Evolutionary conservation across 2,329 filamentous ascomycete species (phyloP).

Genomic region (Tetracladium maxilliforme): DNA sequence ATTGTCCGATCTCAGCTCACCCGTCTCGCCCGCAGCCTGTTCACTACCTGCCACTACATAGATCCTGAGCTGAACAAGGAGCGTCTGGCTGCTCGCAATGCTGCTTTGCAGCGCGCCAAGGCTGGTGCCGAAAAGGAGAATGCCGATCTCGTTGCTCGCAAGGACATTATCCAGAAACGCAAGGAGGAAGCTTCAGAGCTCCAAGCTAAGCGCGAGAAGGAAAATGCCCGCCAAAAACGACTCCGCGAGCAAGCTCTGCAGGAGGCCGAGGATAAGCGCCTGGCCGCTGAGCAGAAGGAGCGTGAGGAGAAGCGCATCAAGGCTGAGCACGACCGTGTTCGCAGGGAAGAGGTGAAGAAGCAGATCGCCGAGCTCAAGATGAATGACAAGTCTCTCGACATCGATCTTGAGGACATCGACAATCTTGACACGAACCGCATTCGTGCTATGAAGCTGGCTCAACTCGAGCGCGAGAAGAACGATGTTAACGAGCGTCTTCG

Average conservation of each 20-base stretch:
- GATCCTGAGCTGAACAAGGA: conserved; percentile 79
- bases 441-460: conserved; percentile 85
- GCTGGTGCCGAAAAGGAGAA: conserved; percentile 89
- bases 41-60: conserved; percentile 90
- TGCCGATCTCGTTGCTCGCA: conserved; percentile 67
- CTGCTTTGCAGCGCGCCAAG: conserved; percentile 67
- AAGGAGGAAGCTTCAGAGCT: conserved; percentile 90
- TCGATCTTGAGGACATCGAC: conserved; percentile 70
- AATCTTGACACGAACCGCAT: conserved; percentile 81
- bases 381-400: conserved; percentile 58
- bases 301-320: conserved; percentile 76
- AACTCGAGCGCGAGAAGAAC: conserved; percentile 96
- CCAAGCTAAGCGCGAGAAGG: conserved; percentile 77
- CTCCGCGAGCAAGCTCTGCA: conserved; percentile 76
- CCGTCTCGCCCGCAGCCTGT: conserved; percentile 79
- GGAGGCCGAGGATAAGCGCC: conserved; percentile 76
- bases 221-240: conserved; percentile 79
- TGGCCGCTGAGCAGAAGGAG: conserved; percentile 84
- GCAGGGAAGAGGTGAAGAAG: conserved; percentile 87
- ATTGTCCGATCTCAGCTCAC: conserved; percentile 93
- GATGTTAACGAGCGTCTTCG: conserved; percentile 83
- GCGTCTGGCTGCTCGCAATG: conserved; percentile 63
- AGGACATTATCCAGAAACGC: conserved; percentile 87
- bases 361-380: conserved; percentile 85
- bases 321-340: conserved; percentile 78